Conservation (phyloP, 2,329 filamentous ascomycete species). For the Ceratocystis cubensis region DNA sequence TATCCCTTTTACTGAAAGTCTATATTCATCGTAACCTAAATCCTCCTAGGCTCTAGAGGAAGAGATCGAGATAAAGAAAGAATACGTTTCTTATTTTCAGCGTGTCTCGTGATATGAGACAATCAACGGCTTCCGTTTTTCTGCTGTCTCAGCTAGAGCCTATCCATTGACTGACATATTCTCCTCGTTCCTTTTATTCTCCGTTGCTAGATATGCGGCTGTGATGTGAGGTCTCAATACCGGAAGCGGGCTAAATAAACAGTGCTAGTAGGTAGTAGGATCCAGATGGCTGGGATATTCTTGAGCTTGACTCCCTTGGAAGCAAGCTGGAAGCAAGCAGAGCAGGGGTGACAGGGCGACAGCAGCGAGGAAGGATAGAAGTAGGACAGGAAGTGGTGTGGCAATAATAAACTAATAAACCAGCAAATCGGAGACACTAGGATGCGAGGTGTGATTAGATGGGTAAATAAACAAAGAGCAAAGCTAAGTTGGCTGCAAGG, state of each 20-base stretch:
- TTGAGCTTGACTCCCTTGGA: background rate
- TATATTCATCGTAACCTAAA: background rate
- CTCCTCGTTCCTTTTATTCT: background rate
- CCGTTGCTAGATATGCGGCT: background rate
- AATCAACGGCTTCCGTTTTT: background rate
- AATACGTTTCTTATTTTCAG: background rate
- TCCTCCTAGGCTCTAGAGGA: background rate
- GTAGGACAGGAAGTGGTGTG: background rate
- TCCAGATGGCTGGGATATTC: conserved; percentile 1
- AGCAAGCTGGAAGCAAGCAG: background rate
- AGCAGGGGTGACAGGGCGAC: background rate
- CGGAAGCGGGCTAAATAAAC: background rate
- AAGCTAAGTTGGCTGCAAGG: background rate
- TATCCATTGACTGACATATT: background rate
- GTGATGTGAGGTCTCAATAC: background rate
- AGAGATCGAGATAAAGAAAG: background rate
- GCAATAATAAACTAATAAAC: background rate
- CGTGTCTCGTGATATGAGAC: background rate
- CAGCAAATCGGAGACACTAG: background rate
- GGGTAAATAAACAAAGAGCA: background rate
- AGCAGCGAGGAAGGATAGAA: background rate
- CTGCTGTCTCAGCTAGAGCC: background rate
- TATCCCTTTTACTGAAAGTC: background rate
- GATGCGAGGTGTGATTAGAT: background rate
- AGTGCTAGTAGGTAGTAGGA: background rate